These are phyloP conservation scores for Daedaleopsis nitida DNA, from an alignment of 768 basidiomycete genomes.

Conservation along the genomic window DNA sequence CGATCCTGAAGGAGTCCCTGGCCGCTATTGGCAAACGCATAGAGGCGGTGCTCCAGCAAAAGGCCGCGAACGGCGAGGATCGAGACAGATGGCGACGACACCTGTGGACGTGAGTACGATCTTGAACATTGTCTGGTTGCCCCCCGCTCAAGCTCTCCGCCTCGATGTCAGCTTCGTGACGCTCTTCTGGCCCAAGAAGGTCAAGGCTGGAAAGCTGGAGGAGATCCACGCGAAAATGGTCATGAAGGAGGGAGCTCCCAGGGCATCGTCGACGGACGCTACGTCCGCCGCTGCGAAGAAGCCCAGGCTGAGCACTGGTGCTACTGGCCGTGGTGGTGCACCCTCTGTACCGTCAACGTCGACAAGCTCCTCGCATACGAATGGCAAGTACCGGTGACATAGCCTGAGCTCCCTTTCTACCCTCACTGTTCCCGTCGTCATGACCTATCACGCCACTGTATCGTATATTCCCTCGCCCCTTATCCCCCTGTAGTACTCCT, in stretches of 20 bases:
- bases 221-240: slow-evolving; percentile 98
- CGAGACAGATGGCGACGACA: slow-evolving; percentile 87
- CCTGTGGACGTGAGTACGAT: slow-evolving; percentile 86
- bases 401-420: not conserved
- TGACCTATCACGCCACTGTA: slow-evolving; percentile 11
- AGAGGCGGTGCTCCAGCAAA: slow-evolving; percentile 75
- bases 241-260: slow-evolving; percentile 65
- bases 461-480: slow-evolving; percentile 1
- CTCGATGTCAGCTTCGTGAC: slow-evolving; percentile 74
- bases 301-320: slow-evolving; percentile 26
- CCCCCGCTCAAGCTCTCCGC: not conserved
- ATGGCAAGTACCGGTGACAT: slow-evolving; percentile 29
- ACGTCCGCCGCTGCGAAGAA: slow-evolving; percentile 30
- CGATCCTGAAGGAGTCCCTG: slow-evolving; percentile 92
- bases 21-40: slow-evolving; percentile 93
- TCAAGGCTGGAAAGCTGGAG: slow-evolving; percentile 89
- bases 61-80: slow-evolving; percentile 80
- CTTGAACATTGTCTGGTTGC: not conserved
- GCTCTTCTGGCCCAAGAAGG: slow-evolving; percentile 97
- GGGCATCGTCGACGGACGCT: slow-evolving; percentile 30
- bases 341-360: slow-evolving; percentile 22
- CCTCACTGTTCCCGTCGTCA: not conserved
- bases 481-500: slow-evolving; percentile 7
- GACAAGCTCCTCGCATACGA: slow-evolving; percentile 26
- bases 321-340: slow-evolving; percentile 17